These are phyloP conservation scores for Ganoderma lingzhi DNA, from an alignment of 1,284 basidiomycete genomes.

Conservation along the genomic window DNA sequence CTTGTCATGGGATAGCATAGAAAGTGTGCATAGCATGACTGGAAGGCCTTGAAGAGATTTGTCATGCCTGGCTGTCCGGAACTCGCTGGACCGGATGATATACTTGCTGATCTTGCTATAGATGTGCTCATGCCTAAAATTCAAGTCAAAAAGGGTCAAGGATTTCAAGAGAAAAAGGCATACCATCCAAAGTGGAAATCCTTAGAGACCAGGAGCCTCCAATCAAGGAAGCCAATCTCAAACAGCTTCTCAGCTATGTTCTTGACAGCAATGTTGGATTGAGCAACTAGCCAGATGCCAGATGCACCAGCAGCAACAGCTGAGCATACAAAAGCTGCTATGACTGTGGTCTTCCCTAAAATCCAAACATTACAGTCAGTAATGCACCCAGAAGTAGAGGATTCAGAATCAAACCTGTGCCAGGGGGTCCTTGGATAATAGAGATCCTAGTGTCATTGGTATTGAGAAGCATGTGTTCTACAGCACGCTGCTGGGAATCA, in stretches of 20 bases:
- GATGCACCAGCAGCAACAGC: slow-evolving; percentile 44
- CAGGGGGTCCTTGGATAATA: slow-evolving; percentile 66
- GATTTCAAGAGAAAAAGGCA: slow-evolving; percentile 8
- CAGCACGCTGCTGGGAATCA: slow-evolving; percentile 59
- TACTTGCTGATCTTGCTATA: slow-evolving; percentile 55
- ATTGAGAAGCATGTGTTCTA: slow-evolving; percentile 58
- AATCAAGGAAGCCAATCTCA: slow-evolving; percentile 53
- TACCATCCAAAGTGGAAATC: slow-evolving; percentile 72
- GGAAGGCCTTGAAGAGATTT: slow-evolving; percentile 46
- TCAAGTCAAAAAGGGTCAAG: slow-evolving; percentile 39
- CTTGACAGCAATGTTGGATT: slow-evolving; percentile 74
- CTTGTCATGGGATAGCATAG: slow-evolving; percentile 65
- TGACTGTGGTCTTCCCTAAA: slow-evolving; percentile 72
- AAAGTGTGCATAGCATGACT: slow-evolving; percentile 75
- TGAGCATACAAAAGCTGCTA: slow-evolving; percentile 63
- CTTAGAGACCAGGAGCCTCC: slow-evolving; percentile 63
- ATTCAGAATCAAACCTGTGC: slow-evolving; percentile 39
- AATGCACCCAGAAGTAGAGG: neutral
- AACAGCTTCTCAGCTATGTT: slow-evolving; percentile 72
- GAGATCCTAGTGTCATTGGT: slow-evolving; percentile 49
- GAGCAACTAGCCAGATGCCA: slow-evolving; percentile 77
- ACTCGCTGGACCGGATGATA: slow-evolving; percentile 59
- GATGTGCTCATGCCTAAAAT: slow-evolving; percentile 75
- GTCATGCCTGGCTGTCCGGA: slow-evolving; percentile 38
- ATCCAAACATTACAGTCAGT: neutral